phyloP scores from a whole-genome alignment of 306 rosid genomes.

The Acacia crassicarpa region DNA sequence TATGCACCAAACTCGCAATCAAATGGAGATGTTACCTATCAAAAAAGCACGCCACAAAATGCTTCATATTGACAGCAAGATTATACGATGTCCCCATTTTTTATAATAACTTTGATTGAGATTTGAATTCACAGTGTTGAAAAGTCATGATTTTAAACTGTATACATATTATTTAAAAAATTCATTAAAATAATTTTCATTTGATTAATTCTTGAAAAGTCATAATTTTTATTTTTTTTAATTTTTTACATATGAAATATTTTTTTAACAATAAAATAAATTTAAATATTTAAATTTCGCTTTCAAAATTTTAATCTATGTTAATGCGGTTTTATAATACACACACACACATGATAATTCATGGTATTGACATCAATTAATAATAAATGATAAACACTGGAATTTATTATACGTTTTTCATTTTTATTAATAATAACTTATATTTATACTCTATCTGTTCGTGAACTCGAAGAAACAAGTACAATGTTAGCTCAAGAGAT shows the following conservation, averaged over 20 bases:
- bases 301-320: background rate
- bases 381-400: background rate
- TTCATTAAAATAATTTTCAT: background rate
- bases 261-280: background rate
- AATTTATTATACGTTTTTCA: background rate
- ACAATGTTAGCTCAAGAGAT: background rate
- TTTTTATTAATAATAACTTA: background rate
- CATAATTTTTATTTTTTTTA: background rate
- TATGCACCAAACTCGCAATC: background rate
- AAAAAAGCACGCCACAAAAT: background rate
- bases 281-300: background rate
- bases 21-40: background rate
- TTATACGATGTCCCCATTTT: background rate
- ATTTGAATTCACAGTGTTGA: background rate
- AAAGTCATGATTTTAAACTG: background rate
- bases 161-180: background rate
- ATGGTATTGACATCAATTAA: background rate
- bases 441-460: background rate
- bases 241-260: background rate
- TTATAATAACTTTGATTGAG: background rate
- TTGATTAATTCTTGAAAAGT: background rate
- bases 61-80: background rate
- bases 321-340: background rate
- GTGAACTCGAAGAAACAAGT: background rate
- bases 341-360: background rate